A percentile compares a stretch with the other conserved stretches of the same genome.
These are phyloP conservation scores for Rubia peregrina DNA, from an alignment of 305 asterid species.

Conservation along the genomic window DNA sequence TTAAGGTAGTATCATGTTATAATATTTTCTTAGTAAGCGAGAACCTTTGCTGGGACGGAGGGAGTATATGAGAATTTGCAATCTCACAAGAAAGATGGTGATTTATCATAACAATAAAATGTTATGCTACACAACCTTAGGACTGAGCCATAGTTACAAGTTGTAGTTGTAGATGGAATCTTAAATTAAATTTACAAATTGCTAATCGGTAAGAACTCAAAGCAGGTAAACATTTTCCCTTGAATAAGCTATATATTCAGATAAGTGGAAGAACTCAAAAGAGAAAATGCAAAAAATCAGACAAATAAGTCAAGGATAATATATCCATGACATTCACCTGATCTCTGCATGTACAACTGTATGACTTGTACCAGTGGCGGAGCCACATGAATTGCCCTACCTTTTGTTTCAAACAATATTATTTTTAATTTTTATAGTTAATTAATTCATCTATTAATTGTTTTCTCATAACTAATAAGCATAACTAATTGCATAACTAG, in stretches of 20 bases:
- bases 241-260: background rate
- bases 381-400: no score
- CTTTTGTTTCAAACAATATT: no score
- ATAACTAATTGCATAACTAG: no score
- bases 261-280: background rate
- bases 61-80: background rate
- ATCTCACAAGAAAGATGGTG: background rate
- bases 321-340: slow-evolving; percentile 50
- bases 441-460: no score
- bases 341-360: slow-evolving; percentile 99
- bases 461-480: no score
- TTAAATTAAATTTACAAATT: background rate
- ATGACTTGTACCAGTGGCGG: no score
- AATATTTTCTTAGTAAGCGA: background rate
- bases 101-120: background rate
- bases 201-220: background rate
- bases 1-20: no score
- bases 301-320: background rate
- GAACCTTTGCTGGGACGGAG: background rate
- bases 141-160: background rate
- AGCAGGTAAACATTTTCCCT: background rate
- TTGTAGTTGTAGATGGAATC: background rate
- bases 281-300: background rate
- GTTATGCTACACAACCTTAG: background rate
- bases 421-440: no score